Conservation (phyloP, 2,329 filamentous ascomycete genomes). For the Mariannaea sp. region DNA sequence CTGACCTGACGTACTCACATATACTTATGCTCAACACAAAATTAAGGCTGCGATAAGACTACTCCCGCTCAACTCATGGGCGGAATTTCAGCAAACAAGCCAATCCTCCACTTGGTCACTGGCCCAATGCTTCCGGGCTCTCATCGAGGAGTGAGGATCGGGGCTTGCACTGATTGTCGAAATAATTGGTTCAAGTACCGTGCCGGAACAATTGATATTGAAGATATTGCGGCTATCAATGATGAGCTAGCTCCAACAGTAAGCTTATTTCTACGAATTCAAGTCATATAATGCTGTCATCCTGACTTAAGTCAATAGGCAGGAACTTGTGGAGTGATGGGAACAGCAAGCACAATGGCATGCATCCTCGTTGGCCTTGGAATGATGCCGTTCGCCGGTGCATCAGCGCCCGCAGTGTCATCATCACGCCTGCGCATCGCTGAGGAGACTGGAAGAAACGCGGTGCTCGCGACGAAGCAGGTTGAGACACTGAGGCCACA, state of each 20-base stretch:
- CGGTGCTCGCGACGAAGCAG: conserved; percentile 68
- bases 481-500: conserved; percentile 71
- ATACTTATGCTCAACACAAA: too few species aligned
- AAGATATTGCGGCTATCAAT: conserved; percentile 72
- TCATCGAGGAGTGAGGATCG: conserved; percentile 65
- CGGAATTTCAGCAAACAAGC: conserved; percentile 74
- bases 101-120: conserved; percentile 69
- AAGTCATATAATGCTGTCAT: background rate
- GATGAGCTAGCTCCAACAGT: conserved; percentile 75
- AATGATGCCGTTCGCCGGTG: conserved; percentile 77
- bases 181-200: conserved; percentile 74
- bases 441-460: conserved; percentile 70
- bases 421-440: conserved; percentile 82
- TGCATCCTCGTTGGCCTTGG: conserved; percentile 82
- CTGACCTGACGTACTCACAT: background rate
- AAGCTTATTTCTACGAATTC: conserved; percentile 28
- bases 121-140: conserved; percentile 78
- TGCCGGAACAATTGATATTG: conserved; percentile 69
- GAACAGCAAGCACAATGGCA: conserved; percentile 89
- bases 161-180: conserved; percentile 76
- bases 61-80: conserved; percentile 77
- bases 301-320: conserved; percentile 45
- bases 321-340: conserved; percentile 90
- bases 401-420: conserved; percentile 77
- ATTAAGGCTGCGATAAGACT: conserved; percentile 72